Base-by-base conservation (phyloP, 495 filamentous ascomycete species). In the Apodospora peruviana region DNA sequence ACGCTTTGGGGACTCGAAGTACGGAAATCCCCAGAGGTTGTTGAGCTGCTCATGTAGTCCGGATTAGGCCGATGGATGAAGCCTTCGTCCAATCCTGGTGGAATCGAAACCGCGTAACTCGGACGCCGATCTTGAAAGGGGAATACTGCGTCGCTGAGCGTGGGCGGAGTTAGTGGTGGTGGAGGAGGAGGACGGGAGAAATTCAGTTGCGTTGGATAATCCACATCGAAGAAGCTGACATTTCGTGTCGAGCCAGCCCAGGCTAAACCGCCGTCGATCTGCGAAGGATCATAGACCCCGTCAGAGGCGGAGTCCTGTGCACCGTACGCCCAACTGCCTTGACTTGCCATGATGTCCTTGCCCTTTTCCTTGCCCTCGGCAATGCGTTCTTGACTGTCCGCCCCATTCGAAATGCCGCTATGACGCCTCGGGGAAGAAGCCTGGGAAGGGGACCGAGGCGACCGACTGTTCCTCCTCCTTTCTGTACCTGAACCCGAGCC, bases 51-150 rank as follows among this genome's bases (percentile, higher is more conserved):
- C 22, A 54, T 58, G 47, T 70, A 68, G 45, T 72, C 66, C 9
- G 66, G 69, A 24, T 71, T 70, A 1, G 64, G 58, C 45, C 64
- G 68, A 27, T 69, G 58, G 43, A 70, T 67, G 51, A 74, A 70
- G 52, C 51, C 57, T 19, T 55, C 58, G 18, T 71, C 67, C 16
- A 69, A 53, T 20, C 59, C 62, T 22, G 62, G 64, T 20, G 64
- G 57, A 20, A 62, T 56, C 43, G 71, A 73, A 43, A 59, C 62
- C 8, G 68, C 60, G 35, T 60, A 55, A 55, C 66, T 69, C 5
- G 55, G 62, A 16, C 63, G 68, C 36, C 67, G 68, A 49, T 69
- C 59, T 35, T 74, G 50, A 45, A 75, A 69, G 11, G 56, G 57
- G 37, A 63, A 67, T 25, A 57, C 36, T 37, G 46, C 53, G 48